Percentiles rank a stretch among this genome's conserved stretches.
phyloP scores from a whole-genome alignment of 768 basidiomycete genomes.

The Suillus luteus region DNA sequence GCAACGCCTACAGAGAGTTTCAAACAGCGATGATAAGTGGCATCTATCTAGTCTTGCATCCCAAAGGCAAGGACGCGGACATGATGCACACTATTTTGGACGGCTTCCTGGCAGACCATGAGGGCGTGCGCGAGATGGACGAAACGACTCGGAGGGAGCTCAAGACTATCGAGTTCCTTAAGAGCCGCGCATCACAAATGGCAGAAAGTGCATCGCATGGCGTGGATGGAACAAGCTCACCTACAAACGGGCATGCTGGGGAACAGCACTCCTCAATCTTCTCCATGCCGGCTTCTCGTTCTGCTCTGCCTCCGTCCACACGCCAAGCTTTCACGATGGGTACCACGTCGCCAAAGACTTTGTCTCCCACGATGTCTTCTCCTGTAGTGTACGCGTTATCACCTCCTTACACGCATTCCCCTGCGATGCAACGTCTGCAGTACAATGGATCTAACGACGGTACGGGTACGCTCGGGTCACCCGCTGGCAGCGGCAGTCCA shows the following conservation, averaged over 20 bases:
- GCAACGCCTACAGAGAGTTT: slow-evolving; percentile 85
- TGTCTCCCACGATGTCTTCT: slow-evolving; percentile 23
- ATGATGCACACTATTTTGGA: slow-evolving; percentile 82
- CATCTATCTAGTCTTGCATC: slow-evolving; percentile 82
- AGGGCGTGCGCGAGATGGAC: slow-evolving; percentile 62
- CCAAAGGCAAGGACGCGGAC: slow-evolving; percentile 64
- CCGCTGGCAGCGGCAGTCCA: slow-evolving; percentile 70
- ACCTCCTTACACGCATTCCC: slow-evolving; percentile 38
- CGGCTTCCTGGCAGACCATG: slow-evolving; percentile 65
- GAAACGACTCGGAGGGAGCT: slow-evolving; percentile 82
- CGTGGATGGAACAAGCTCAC: slow-evolving; percentile 15
- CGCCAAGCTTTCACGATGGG: slow-evolving; percentile 25
- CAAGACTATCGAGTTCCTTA: slow-evolving; percentile 83
- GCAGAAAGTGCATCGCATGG: slow-evolving; percentile 34
- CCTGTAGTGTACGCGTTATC: slow-evolving; percentile 28
- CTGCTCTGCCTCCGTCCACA: slow-evolving; percentile 16
- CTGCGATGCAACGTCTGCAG: slow-evolving; percentile 64
- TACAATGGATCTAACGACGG: slow-evolving; percentile 44
- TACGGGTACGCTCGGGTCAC: slow-evolving; percentile 51
- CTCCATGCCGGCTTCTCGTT: slow-evolving; percentile 14
- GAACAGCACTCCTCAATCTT: slow-evolving; percentile 39
- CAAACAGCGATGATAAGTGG: slow-evolving; percentile 90
- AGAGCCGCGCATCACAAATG: slow-evolving; percentile 62
- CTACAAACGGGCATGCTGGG: slow-evolving; percentile 33
- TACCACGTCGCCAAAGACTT: slow-evolving; percentile 19